Conservation (phyloP, 73 alveolate genomes). For the Symbiodinium natans region DNA sequence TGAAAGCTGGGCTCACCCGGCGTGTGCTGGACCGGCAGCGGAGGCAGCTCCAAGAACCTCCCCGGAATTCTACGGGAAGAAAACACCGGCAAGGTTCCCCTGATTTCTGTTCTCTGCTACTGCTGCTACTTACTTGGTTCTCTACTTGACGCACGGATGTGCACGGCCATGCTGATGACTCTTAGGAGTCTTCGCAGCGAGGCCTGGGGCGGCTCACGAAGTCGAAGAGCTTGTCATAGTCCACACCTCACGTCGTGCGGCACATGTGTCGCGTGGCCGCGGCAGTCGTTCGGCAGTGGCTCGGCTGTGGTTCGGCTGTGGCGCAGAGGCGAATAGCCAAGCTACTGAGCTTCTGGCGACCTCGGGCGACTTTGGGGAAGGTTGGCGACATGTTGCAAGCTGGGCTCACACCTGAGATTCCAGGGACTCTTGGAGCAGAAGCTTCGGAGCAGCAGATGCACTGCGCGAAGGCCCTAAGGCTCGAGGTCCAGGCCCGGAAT, state of each 20-base stretch:
- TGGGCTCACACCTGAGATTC: conserved; percentile 59
- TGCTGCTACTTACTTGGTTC: neutral
- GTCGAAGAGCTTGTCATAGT: conserved; percentile 81
- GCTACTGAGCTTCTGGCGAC: conserved; percentile 17
- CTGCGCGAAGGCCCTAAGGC: too few relatives aligned
- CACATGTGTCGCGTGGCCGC: too few relatives aligned
- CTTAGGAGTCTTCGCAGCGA: neutral
- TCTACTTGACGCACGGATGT: neutral
- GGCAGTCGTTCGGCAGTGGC: too few relatives aligned
- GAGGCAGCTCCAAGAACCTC: conserved; percentile 91
- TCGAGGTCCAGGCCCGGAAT: conserved; percentile 37
- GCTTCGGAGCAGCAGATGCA: too few relatives aligned
- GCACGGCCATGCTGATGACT: neutral
- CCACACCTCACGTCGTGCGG: conserved; percentile 36
- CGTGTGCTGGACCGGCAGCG: conserved; percentile 86
- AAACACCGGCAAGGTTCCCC: neutral
- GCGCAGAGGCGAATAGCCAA: neutral
- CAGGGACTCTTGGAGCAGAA: neutral
- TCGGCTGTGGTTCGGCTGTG: too few relatives aligned
- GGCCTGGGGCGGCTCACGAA: conserved; percentile 84
- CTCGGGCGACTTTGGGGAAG: conserved; percentile 48
- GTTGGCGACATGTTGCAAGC: conserved; percentile 78
- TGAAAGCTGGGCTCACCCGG: neutral
- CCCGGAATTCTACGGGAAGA: neutral
- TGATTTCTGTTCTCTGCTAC: neutral